These are phyloP conservation scores for Lentithecium fluviatile DNA, from an alignment of 495 filamentous ascomycete species.

Conservation along the genomic window DNA sequence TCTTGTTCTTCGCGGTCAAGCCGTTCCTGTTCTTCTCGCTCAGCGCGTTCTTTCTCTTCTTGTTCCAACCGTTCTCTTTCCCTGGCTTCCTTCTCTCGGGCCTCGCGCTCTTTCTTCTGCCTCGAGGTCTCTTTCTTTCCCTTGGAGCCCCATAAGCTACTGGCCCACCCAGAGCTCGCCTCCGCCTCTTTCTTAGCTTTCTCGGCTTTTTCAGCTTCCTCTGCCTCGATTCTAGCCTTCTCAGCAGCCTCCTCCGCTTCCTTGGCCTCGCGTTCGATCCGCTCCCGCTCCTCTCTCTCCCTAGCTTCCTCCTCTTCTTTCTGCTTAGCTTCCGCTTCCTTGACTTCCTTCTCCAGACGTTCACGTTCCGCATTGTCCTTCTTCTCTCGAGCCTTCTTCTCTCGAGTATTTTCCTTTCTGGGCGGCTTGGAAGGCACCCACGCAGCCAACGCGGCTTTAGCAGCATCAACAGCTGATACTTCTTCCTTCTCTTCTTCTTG, in stretches of 20 bases:
- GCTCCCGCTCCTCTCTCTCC: conserved; percentile 18
- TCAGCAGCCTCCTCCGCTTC: conserved; percentile 37
- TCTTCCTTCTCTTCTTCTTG: conserved; percentile 2
- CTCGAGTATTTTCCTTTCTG: conserved; percentile 14
- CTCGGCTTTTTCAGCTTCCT: conserved; percentile 11
- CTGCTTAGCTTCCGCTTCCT: conserved; percentile 1
- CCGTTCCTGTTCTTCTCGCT: conserved; percentile 33
- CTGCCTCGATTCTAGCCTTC: background rate
- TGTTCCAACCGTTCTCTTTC: conserved; percentile 15
- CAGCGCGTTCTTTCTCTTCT: conserved; percentile 16
- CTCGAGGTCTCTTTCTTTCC: conserved; percentile 23
- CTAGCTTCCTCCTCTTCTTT: conserved; percentile 11
- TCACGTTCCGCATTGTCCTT: conserved; percentile 14
- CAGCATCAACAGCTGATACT: conserved; percentile 6
- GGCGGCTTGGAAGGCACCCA: conserved; percentile 19
- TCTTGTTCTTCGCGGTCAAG: background rate
- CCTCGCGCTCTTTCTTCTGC: conserved; percentile 27
- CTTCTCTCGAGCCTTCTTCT: conserved; percentile 11
- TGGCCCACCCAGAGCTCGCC: conserved; percentile 9
- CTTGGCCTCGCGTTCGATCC: conserved; percentile 20
- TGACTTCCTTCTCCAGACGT: conserved; percentile 6
- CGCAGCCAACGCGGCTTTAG: conserved; percentile 11
- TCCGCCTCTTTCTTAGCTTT: conserved; percentile 11
- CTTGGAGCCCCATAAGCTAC: conserved; percentile 10
- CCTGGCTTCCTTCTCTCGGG: background rate